phyloP scores from a whole-genome alignment of 1,139 yeast genomes.

The Pichia sp. region DNA sequence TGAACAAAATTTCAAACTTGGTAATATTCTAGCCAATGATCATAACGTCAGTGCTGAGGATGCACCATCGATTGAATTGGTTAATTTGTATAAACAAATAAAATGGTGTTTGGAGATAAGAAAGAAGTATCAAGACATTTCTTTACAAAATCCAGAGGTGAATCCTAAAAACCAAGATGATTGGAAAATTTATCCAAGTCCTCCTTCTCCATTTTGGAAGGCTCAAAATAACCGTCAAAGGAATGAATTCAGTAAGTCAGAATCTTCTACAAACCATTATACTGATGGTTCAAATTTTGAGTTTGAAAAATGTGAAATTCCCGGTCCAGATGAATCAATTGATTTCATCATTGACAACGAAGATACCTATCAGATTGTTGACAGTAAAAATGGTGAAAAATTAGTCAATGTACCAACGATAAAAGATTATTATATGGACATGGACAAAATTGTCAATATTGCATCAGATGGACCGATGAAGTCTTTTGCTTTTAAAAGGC shows the following conservation, averaged over 20 bases:
- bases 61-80: slow-evolving; percentile 60
- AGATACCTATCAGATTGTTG: slow-evolving; percentile 53
- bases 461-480: slow-evolving; percentile 97
- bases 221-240: slow-evolving; percentile 33
- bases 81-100: slow-evolving; percentile 63
- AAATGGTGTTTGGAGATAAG: slow-evolving; percentile 67
- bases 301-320: slow-evolving; percentile 54
- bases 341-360: slow-evolving; percentile 48
- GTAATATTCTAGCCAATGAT: slow-evolving; percentile 55
- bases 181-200: slow-evolving; percentile 88
- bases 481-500: slow-evolving; percentile 88
- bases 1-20: slow-evolving; percentile 32
- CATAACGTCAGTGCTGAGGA: slow-evolving; percentile 51
- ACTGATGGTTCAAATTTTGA: slow-evolving; percentile 45
- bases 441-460: slow-evolving; percentile 60
- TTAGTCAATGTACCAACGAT: slow-evolving; percentile 67
- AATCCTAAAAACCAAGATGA: slow-evolving; percentile 71
- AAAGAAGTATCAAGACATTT: slow-evolving; percentile 62
- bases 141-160: slow-evolving; percentile 63
- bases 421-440: slow-evolving; percentile 75
- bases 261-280: slow-evolving; percentile 11
- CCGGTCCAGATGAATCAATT: slow-evolving; percentile 45
- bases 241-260: slow-evolving; percentile 8
- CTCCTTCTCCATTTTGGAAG: slow-evolving; percentile 90
- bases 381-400: slow-evolving; percentile 24